A percentile compares a stretch with the other conserved stretches of the same genome.
phyloP scores from a whole-genome alignment of 2,329 filamentous ascomycete genomes.

The Penicillium sp. region DNA sequence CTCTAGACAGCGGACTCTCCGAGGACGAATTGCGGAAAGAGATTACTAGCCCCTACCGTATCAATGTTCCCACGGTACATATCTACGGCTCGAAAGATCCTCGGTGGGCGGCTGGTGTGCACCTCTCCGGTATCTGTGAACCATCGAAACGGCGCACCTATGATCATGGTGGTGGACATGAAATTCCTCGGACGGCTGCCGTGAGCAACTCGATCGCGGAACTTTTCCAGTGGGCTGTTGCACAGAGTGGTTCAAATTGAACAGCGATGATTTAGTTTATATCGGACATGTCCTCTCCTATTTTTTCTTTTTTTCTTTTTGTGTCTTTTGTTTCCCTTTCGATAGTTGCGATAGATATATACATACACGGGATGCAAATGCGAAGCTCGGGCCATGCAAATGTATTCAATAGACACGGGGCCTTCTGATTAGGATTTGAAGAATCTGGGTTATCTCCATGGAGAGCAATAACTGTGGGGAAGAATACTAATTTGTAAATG shows the following conservation, averaged over 20 bases:
- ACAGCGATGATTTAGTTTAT: background rate
- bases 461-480: background rate
- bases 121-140: slow-evolving; percentile 38
- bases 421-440: background rate
- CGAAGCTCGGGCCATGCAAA: background rate
- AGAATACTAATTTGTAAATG: background rate
- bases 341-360: background rate
- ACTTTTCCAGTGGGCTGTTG: slow-evolving; percentile 32
- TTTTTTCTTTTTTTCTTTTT: background rate
- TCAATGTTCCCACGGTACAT: slow-evolving; percentile 44
- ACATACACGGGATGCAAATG: background rate
- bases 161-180: slow-evolving; percentile 45
- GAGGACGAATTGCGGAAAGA: slow-evolving; percentile 29
- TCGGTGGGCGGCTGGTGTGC: slow-evolving; percentile 37
- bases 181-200: slow-evolving; percentile 37
- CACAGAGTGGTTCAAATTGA: background rate
- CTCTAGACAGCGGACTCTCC: slow-evolving; percentile 11
- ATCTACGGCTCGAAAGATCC: slow-evolving; percentile 44
- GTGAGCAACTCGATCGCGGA: slow-evolving; percentile 34
- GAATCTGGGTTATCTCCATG: background rate
- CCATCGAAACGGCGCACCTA: slow-evolving; percentile 29
- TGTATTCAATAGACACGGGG: background rate
- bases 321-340: background rate
- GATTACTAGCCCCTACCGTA: slow-evolving; percentile 27
- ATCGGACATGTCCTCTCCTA: background rate